phyloP scores from a whole-genome alignment of 306 rosid species.

The Acacia crassicarpa region DNA sequence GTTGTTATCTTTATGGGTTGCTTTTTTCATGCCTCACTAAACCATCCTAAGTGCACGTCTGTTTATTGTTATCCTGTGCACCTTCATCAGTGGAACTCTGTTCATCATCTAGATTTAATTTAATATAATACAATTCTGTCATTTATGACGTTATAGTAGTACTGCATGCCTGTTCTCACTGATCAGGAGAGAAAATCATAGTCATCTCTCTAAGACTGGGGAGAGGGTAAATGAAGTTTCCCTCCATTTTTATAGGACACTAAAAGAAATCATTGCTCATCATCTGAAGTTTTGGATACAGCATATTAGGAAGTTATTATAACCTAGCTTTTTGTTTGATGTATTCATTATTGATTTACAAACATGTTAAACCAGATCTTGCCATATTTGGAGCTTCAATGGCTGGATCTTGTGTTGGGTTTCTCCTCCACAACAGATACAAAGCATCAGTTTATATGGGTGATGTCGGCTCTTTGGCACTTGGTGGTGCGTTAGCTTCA shows the following conservation, averaged over 20 bases:
- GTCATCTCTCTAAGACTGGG: not conserved
- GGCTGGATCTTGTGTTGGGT: constrained; percentile 99
- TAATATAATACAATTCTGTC: not conserved
- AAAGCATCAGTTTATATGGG: constrained; percentile 94
- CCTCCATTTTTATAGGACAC: constrained; percentile 16
- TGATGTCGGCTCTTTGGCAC: constrained; percentile 85
- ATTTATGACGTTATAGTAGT: not conserved
- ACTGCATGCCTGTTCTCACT: constrained; percentile 23
- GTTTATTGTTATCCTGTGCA: not conserved
- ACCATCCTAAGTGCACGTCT: constrained; percentile 6
- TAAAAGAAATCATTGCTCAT: not conserved
- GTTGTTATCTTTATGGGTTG: constrained; percentile 7
- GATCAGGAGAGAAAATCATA: constrained; percentile 5
- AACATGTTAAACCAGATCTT: constrained; percentile 61
- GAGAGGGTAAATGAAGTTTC: not conserved
- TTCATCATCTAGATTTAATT: constrained; percentile 25
- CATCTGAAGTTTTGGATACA: constrained; percentile 5
- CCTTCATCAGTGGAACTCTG: not conserved
- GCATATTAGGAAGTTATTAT: constrained; percentile 10
- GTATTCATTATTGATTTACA: constrained; percentile 20
- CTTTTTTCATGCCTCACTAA: constrained; percentile 19
- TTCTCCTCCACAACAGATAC: constrained; percentile 90
- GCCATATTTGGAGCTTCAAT: constrained; percentile 95
- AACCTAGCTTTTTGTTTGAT: constrained; percentile 18
- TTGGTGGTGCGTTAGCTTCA: constrained; percentile 92